Evolutionary conservation across 169 alveolate genomes (phyloP).

Genomic region (Cryptosporidium xiaoi): DNA sequence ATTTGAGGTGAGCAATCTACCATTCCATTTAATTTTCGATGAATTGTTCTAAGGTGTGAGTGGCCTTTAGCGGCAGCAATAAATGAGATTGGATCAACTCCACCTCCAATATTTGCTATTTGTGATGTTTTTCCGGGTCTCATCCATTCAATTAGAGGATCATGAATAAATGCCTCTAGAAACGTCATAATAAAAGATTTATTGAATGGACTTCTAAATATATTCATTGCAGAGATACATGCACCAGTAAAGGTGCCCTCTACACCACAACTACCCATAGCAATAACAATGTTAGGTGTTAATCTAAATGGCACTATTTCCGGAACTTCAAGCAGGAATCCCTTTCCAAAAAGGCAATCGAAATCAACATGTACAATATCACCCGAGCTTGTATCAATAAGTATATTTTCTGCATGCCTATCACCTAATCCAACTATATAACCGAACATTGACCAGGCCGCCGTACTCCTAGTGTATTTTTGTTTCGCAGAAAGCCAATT

Average conservation of each 20-base stretch:
- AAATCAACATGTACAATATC: slow-evolving; percentile 96
- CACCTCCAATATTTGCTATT: slow-evolving; percentile 39
- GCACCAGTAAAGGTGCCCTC: slow-evolving; percentile 89
- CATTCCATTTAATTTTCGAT: slow-evolving; percentile 84
- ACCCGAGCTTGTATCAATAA: slow-evolving; percentile 91
- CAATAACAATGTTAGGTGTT: slow-evolving; percentile 95
- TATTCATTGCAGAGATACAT: slow-evolving; percentile 89
- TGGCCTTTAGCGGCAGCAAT: slow-evolving; percentile 78
- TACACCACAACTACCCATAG: slow-evolving; percentile 90
- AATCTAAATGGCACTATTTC: slow-evolving; percentile 97
- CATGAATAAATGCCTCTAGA: slow-evolving; percentile 93
- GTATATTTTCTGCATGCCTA: slow-evolving; percentile 96
- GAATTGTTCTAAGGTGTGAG: slow-evolving; percentile 79
- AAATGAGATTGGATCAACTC: slow-evolving; percentile 77
- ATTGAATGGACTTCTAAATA: slow-evolving; percentile 85
- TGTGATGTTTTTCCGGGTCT: slow-evolving; percentile 79
- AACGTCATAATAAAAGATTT: slow-evolving; percentile 86
- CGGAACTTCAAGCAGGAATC: slow-evolving; percentile 94
- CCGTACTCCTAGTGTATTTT: slow-evolving; percentile 89
- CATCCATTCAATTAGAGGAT: slow-evolving; percentile 94
- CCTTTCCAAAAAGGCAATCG: slow-evolving; percentile 97
- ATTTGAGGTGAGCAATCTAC: slow-evolving; percentile 82
- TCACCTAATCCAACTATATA: slow-evolving; percentile 97
- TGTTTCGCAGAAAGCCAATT: slow-evolving; percentile 91
- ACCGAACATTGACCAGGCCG: slow-evolving; percentile 97